phyloP scores from a whole-genome alignment of 139 green algal species.

The Volvox reticuliferus region DNA sequence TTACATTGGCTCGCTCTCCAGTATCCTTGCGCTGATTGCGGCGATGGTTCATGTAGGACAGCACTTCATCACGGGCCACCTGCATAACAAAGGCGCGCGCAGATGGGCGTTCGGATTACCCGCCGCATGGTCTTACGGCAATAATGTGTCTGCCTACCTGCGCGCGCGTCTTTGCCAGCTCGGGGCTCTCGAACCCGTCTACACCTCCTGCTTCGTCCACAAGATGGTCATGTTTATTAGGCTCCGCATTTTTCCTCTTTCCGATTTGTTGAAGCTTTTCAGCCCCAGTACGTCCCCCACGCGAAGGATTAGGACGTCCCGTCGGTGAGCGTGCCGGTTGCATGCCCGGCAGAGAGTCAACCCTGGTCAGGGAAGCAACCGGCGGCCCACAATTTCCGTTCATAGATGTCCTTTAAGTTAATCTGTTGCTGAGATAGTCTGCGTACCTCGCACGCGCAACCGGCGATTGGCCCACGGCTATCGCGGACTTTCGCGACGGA shows the following conservation, averaged over 20 bases:
- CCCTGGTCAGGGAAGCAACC: not conserved
- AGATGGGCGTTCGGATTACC: no score
- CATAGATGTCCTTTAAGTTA: not conserved
- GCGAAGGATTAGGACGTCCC: not conserved
- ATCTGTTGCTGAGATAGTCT: not conserved
- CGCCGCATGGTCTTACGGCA: no score
- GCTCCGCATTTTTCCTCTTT: not conserved
- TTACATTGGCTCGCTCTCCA: not conserved
- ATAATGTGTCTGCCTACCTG: not conserved
- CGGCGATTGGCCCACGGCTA: not conserved
- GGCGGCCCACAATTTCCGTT: not conserved
- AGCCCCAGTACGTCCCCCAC: not conserved
- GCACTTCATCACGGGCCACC: constrained; percentile 14
- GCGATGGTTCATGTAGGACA: constrained; percentile 20
- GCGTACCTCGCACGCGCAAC: not conserved
- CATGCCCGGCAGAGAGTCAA: constrained; percentile 2
- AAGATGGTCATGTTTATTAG: not conserved
- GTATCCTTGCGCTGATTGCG: not conserved
- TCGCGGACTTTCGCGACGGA: not conserved
- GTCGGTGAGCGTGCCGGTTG: not conserved
- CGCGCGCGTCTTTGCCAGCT: not conserved
- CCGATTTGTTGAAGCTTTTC: not conserved
- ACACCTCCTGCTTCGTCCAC: not conserved
- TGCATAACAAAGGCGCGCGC: not conserved
- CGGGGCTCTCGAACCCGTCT: constrained; percentile 4